These are phyloP conservation scores for Porogramme epimiltina DNA, from an alignment of 1,284 basidiomycete genomes.

Conservation along the genomic window DNA sequence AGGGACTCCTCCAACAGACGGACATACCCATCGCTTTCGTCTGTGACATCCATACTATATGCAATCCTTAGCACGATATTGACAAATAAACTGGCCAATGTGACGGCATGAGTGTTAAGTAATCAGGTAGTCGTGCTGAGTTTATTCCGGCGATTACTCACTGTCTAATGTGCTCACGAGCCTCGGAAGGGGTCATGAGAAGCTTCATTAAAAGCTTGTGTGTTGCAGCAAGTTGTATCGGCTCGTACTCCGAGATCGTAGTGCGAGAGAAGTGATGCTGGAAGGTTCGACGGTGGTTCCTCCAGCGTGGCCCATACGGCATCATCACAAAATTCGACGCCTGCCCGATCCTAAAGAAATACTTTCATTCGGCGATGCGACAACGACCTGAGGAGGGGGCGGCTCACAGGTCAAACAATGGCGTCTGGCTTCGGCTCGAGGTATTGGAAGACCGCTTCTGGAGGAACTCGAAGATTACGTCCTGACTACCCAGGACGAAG, in stretches of 20 bases:
- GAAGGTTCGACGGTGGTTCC: conserved; percentile 6
- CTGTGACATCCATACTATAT: not conserved
- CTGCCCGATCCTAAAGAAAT: not conserved
- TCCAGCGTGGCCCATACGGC: conserved; percentile 10
- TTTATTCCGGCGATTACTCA: not conserved
- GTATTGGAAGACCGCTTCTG: conserved; percentile 9
- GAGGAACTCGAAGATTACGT: conserved; percentile 3
- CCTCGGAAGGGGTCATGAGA: not conserved
- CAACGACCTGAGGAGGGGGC: not conserved
- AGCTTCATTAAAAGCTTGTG: conserved; percentile 14
- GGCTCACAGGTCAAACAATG: conserved; percentile 7
- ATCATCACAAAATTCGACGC: conserved; percentile 6
- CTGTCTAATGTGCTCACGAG: not conserved
- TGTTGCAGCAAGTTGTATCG: conserved; percentile 9
- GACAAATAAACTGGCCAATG: not conserved
- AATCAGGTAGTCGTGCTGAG: not conserved
- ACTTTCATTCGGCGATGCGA: not conserved
- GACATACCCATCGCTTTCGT: not conserved
- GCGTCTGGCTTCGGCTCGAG: conserved; percentile 12
- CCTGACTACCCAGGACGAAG: conserved; percentile 2
- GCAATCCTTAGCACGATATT: not conserved
- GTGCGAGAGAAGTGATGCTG: conserved; percentile 20
- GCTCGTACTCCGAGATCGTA: conserved; percentile 1
- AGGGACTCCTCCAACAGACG: not conserved
- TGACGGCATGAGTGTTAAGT: not conserved